These are phyloP conservation scores for Rutstroemia sp. DNA, from an alignment of 2,329 filamentous ascomycete species.

Conservation along the genomic window DNA sequence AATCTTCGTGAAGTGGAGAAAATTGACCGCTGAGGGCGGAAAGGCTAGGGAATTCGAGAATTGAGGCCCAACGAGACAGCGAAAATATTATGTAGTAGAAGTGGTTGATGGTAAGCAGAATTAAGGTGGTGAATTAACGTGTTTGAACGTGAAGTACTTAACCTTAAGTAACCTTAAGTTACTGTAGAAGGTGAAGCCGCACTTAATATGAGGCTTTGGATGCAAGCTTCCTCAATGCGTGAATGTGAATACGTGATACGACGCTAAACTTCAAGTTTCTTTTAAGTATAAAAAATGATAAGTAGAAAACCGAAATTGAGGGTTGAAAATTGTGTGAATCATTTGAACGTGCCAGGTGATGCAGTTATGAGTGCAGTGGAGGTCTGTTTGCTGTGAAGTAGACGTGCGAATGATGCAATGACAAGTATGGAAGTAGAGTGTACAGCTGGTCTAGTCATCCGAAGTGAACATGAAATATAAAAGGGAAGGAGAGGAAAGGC, in stretches of 20 bases:
- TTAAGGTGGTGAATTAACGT: background rate
- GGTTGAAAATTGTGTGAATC: too few relatives aligned
- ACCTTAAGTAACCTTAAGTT: background rate
- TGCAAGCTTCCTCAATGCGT: too few relatives aligned
- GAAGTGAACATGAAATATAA: background rate
- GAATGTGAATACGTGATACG: too few relatives aligned
- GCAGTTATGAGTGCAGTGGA: background rate
- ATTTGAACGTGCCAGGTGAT: background rate
- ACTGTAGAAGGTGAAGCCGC: too few relatives aligned
- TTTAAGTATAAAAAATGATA: too few relatives aligned
- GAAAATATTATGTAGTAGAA: background rate
- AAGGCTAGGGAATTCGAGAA: background rate
- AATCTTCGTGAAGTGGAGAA: background rate
- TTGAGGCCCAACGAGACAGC: background rate
- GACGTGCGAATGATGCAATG: background rate
- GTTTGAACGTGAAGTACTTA: background rate
- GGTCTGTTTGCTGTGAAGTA: background rate
- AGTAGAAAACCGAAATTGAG: background rate
- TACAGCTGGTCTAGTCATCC: background rate
- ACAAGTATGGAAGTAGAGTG: background rate
- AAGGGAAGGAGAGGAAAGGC: background rate
- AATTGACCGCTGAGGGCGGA: too few relatives aligned
- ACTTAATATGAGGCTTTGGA: too few relatives aligned
- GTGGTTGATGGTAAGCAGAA: background rate
- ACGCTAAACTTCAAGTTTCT: too few relatives aligned